Evolutionary conservation across 148 eudicot genomes (phyloP).

Genomic region (Cornus suecica): DNA sequence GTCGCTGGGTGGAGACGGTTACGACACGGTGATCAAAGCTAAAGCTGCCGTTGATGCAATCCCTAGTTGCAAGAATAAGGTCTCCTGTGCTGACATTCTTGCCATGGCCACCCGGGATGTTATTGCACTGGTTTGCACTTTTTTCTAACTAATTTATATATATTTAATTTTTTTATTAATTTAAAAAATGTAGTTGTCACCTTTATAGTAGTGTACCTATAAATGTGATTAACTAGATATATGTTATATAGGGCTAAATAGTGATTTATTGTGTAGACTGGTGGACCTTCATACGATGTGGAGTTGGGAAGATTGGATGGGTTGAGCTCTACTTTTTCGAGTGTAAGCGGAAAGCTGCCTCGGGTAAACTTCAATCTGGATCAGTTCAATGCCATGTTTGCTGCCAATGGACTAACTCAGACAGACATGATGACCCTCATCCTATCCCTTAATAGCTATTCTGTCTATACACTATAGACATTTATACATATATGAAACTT

Average conservation of each 20-base stretch:
- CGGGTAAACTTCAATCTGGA: slow-evolving; percentile 48
- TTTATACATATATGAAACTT: too few species aligned
- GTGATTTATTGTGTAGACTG: slow-evolving; percentile 37
- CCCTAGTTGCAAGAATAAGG: slow-evolving; percentile 54
- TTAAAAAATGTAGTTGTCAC: too few species aligned
- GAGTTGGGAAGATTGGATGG: slow-evolving; percentile 89
- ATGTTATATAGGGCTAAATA: neutral
- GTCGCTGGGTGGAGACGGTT: slow-evolving; percentile 81
- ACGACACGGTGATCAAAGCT: slow-evolving; percentile 75
- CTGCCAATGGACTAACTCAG: slow-evolving; percentile 49
- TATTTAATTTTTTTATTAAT: too few species aligned
- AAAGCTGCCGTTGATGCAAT: slow-evolving; percentile 60
- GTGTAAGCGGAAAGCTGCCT: slow-evolving; percentile 71
- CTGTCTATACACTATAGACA: too few species aligned
- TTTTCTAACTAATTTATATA: neutral
- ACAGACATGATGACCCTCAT: slow-evolving; percentile 51
- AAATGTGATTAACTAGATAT: too few species aligned
- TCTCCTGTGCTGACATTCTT: slow-evolving; percentile 76
- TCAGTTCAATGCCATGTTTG: slow-evolving; percentile 61
- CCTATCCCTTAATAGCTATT: too few species aligned
- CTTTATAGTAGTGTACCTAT: too few species aligned
- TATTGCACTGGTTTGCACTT: slow-evolving; percentile 39
- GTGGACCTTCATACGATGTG: slow-evolving; percentile 66
- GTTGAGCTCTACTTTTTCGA: slow-evolving; percentile 57
- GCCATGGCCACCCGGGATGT: slow-evolving; percentile 74